Base-by-base conservation (phyloP, 345 rosid species). In the Litchi chinensis region DNA sequence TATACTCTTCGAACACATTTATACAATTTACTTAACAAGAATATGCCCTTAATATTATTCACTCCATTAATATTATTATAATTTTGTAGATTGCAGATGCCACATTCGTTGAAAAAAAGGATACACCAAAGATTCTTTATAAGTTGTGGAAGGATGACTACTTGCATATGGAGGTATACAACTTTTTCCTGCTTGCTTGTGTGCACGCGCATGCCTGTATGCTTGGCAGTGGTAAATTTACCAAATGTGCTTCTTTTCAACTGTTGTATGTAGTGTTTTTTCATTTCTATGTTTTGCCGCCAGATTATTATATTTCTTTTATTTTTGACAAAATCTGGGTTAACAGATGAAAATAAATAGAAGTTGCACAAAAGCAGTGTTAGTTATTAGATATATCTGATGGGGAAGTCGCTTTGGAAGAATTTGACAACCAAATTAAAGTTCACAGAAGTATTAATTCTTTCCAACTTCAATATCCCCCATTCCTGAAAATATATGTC, bases 141-240 rank as follows among this genome's bases (percentile, higher is more conserved):
- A 91, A 86, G 89, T 57, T 93, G 84, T 92, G 97, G 98, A 89
- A 93, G 86, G 99, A 91, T 73, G 84, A 85, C 64, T 94, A 88
- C 89, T 80, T 96, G 81, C 88, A 85, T 68, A 90, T 94, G 97
- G 97, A 96, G 98, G 98, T 95, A 85, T 66, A 60, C 41, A 65
- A 28, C 7, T 21, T 65, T 60, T 78, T 73, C 48, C 60, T 40
- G 65, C 57, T 26, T 50, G 13, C 39, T 19, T 43, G 5, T 26
- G 37, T 4, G 63, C 7, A 40, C 18, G 24, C 21, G 37, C 18
- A 8, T 12, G 46, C 12, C 10, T 70, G 39, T 24, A 26, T 54
- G 16, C 57, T 26, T 12, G 12, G 21, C 11, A 13, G 52, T 41
- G 9, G 52, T 73, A 16, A 67, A 43, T 37, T 57, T 73, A 12